Conservation (phyloP, 306 rosid species). For the Cucumis hystrix region DNA sequence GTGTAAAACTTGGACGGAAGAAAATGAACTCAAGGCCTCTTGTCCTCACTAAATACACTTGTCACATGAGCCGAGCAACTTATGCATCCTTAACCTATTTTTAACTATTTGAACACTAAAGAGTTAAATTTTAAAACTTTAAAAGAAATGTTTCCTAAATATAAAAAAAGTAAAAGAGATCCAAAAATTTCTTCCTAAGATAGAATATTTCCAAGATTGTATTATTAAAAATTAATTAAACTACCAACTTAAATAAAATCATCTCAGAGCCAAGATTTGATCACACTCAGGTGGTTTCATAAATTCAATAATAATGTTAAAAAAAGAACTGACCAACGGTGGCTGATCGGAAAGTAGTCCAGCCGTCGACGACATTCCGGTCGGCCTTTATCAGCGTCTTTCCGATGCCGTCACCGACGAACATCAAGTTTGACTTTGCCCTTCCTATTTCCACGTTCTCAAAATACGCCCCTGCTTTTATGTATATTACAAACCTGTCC, state of each 20-base stretch:
- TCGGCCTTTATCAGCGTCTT: conserved; percentile 63
- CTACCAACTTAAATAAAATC: background rate
- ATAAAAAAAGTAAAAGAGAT: background rate
- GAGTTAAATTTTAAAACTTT: too few species aligned
- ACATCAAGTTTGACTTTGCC: conserved; percentile 57
- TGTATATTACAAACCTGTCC: conserved; percentile 59
- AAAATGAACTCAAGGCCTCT: too few species aligned
- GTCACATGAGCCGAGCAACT: too few species aligned
- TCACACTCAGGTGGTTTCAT: background rate
- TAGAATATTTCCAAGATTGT: background rate
- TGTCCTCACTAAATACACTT: too few species aligned
- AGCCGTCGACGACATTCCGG: conserved; percentile 66
- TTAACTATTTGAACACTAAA: too few species aligned
- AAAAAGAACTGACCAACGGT: conserved; percentile 53
- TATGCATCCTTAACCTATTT: too few species aligned
- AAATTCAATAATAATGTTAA: background rate
- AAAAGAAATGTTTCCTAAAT: background rate
- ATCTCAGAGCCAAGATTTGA: background rate
- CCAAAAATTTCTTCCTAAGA: background rate
- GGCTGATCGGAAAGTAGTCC: conserved; percentile 87
- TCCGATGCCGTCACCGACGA: conserved; percentile 77
- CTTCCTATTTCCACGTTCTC: conserved; percentile 77
- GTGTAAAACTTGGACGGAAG: too few species aligned
- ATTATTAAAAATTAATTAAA: background rate
- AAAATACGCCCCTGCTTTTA: conserved; percentile 64